Conservation (phyloP, 2,329 filamentous ascomycete species). For the Microcera coccophila region DNA sequence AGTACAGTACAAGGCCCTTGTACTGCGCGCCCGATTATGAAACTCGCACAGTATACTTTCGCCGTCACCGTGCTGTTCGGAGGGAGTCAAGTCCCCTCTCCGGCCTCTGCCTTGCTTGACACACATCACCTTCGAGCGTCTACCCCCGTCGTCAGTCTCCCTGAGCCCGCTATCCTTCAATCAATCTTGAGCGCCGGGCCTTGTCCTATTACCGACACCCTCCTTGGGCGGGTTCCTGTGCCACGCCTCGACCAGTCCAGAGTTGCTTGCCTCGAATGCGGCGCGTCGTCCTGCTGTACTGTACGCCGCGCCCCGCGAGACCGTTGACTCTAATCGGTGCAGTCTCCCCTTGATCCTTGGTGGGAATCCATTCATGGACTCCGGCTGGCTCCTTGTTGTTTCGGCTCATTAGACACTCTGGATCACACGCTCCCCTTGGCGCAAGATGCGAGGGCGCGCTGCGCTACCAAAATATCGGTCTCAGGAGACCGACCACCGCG, state of each 20-base stretch:
- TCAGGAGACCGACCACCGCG: too few relatives aligned
- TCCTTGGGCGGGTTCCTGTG: constrained; percentile 23
- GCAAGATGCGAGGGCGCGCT: too few relatives aligned
- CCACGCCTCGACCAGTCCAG: constrained; percentile 21
- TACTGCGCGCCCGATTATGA: constrained; percentile 19
- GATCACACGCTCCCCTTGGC: constrained; percentile 4
- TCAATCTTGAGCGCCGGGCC: constrained; percentile 17
- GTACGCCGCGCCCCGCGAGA: neutral
- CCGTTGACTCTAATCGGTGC: neutral
- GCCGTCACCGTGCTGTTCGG: constrained; percentile 12
- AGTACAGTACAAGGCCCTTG: constrained; percentile 35
- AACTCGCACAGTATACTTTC: constrained; percentile 37
- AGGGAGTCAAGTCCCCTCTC: constrained; percentile 23
- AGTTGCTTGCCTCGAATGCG: neutral
- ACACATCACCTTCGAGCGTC: constrained; percentile 6
- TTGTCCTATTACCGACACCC: constrained; percentile 23
- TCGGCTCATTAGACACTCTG: constrained; percentile 5
- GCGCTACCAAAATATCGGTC: too few relatives aligned
- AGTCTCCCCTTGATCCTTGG: constrained; percentile 9
- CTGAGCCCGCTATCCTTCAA: constrained; percentile 25
- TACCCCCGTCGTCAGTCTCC: constrained; percentile 18
- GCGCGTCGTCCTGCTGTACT: neutral
- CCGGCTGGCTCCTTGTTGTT: neutral
- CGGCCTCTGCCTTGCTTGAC: constrained; percentile 8
- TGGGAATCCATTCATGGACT: constrained; percentile 8